Base-by-base conservation (phyloP, 192 early-diverging fungal genomes). In the Coemansia sp. region DNA sequence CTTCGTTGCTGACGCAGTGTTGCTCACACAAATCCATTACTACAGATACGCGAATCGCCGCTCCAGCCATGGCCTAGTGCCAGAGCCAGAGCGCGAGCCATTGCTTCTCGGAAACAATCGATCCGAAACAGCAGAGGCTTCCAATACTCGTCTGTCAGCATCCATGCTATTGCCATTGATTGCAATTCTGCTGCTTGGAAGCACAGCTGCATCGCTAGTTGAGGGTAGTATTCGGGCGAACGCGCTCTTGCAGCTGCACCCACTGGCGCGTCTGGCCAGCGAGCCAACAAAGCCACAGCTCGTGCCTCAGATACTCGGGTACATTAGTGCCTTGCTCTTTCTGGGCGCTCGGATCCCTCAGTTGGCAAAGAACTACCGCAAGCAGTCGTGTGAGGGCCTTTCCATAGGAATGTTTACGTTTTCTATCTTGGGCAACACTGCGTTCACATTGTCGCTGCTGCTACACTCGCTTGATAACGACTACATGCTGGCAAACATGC, bases 371-470 rank as follows among this genome's bases (percentile, higher is more conserved):
- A 93, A 93, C 74, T 85, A 77, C 63, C 66, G 69, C 42, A 80
- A 85, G 31, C 82, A 86, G 67, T 86, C 84, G 4, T 88, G 86
- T 28, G 89, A 91, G 51, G 92, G 92, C 1, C 80, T 93, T 26
- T 87, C 87, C 9, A 58, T 91, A 9, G 82, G 77, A 33, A 91
- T 92, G 90, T 93, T 91, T 71, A 63, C 84, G 10, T 91, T 90
- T 71, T 83, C 85, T 20, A 85, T 89, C 14, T 61, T 92, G 53
- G 92, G 91, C 8, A 93, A 93, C 63, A 39, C 85, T 0, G 50
- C 66, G 18, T 84, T 73, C 40, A 65, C 56, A 42, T 55, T 87
- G 66, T 93, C 90, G 7, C 86, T 93, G 46, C 79, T 93, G 63
- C 72, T 89, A 23, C 73, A 85, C 65, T 92, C 90, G 33, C 64